Evolutionary conservation across 306 rosid species (phyloP).

Genomic region (Ochetophila trinervis): DNA sequence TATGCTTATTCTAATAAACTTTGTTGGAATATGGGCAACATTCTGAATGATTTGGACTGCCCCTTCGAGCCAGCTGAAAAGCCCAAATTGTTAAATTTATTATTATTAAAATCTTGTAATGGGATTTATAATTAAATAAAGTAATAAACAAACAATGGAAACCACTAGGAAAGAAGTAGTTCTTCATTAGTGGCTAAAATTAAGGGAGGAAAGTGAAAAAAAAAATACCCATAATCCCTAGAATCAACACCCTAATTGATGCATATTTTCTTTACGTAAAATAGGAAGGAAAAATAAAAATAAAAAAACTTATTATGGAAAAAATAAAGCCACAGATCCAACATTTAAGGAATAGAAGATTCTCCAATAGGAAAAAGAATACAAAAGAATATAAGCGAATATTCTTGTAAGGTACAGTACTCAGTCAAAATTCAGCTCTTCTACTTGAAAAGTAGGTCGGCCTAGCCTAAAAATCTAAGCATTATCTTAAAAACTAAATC

Average conservation of each 20-base stretch:
- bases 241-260: background rate
- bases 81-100: too few species aligned
- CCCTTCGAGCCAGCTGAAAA: too few species aligned
- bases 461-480: background rate
- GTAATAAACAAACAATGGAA: too few species aligned
- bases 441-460: background rate
- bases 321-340: background rate
- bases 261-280: background rate
- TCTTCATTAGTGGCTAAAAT: conserved; percentile 1
- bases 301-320: background rate
- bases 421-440: background rate
- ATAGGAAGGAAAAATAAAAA: too few species aligned
- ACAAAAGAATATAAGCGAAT: conserved; percentile 11
- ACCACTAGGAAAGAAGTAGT: background rate
- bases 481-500: background rate
- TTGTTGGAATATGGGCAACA: too few species aligned
- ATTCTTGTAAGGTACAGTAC: conserved; percentile 4
- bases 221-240: background rate
- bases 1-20: too few species aligned
- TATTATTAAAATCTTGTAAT: too few species aligned
- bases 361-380: background rate
- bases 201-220: background rate
- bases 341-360: conserved; percentile 3
- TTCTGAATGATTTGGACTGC: too few species aligned
- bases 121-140: too few species aligned